Evolutionary conservation across 495 filamentous ascomycete species (phyloP).

Genomic region (Tuber melanosporum): DNA sequence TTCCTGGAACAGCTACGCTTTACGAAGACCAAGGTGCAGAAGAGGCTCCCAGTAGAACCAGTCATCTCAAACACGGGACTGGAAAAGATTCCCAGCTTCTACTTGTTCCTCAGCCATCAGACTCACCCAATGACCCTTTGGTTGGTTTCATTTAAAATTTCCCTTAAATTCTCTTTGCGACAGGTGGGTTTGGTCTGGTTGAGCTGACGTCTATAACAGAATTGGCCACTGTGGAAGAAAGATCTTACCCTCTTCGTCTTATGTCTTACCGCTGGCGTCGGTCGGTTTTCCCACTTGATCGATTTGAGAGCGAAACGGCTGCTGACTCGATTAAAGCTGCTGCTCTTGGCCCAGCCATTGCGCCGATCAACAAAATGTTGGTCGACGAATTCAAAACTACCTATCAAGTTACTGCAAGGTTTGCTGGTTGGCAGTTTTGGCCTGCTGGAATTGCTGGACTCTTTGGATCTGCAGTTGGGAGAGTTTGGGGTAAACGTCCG

Average conservation of each 20-base stretch:
- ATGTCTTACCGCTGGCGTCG: slow-evolving; percentile 51
- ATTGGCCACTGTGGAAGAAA: slow-evolving; percentile 52
- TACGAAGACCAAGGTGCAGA: slow-evolving; percentile 39
- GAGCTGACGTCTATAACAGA: slow-evolving; percentile 39
- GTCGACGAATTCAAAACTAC: slow-evolving; percentile 46
- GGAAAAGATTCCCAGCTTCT: slow-evolving; percentile 49
- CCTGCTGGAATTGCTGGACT: slow-evolving; percentile 53
- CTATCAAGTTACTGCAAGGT: slow-evolving; percentile 44
- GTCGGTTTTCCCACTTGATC: slow-evolving; percentile 11
- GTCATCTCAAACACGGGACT: slow-evolving; percentile 48
- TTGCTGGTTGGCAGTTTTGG: slow-evolving; percentile 49
- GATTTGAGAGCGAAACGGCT: not conserved
- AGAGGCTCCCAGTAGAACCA: slow-evolving; percentile 13
- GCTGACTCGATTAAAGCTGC: slow-evolving; percentile 18
- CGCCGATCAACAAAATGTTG: slow-evolving; percentile 41
- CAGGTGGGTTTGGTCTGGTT: slow-evolving; percentile 6
- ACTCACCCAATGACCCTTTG: slow-evolving; percentile 53
- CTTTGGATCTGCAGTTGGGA: slow-evolving; percentile 57
- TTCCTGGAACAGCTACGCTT: slow-evolving; percentile 48
- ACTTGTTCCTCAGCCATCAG: slow-evolving; percentile 52
- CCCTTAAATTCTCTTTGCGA: not conserved
- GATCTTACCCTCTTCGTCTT: slow-evolving; percentile 52
- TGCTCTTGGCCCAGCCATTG: slow-evolving; percentile 42
- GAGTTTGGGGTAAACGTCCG: slow-evolving; percentile 59
- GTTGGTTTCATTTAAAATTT: slow-evolving; percentile 33